Percentiles rank a stretch among this genome's conserved stretches.
These are phyloP conservation scores for Samsoniella hepiali DNA, from an alignment of 2,329 filamentous ascomycete species.

Conservation along the genomic window DNA sequence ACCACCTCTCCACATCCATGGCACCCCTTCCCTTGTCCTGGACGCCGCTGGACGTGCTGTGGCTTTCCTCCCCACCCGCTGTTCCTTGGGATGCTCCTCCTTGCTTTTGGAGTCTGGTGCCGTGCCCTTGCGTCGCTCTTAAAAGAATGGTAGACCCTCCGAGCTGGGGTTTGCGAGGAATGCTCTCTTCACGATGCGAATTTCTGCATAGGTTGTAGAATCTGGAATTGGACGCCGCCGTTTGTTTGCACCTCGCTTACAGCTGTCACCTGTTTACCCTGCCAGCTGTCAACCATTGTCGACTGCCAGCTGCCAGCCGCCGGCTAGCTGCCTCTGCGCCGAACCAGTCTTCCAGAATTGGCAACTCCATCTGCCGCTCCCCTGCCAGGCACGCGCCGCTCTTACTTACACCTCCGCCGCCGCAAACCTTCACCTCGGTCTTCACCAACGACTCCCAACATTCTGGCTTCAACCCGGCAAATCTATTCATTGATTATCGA, in stretches of 20 bases:
- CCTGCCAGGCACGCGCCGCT: constrained; percentile 4
- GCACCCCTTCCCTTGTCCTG: constrained; percentile 1
- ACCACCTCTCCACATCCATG: background rate
- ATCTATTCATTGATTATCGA: background rate
- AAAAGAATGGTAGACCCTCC: constrained; percentile 20
- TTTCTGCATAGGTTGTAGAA: constrained; percentile 7
- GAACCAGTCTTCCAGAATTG: constrained; percentile 13
- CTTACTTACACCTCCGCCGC: constrained; percentile 8
- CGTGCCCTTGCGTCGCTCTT: constrained; percentile 17
- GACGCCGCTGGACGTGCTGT: constrained; percentile 2
- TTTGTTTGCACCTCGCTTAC: background rate
- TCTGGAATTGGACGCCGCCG: background rate
- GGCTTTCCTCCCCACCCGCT: constrained; percentile 13
- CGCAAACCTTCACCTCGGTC: background rate
- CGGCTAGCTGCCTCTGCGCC: constrained; percentile 1
- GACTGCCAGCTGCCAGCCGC: background rate
- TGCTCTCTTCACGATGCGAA: constrained; percentile 15
- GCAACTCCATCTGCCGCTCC: constrained; percentile 12
- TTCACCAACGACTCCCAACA: background rate
- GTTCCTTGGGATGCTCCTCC: constrained; percentile 10
- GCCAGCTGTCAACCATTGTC: background rate
- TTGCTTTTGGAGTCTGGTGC: constrained; percentile 19
- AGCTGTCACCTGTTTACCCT: background rate
- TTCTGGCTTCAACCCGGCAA: background rate
- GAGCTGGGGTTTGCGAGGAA: constrained; percentile 2